Evolutionary conservation across 176 grass and related monocot genomes (phyloP), one percentile per base, ranked within the genome.

Genomic region (Aegilops bicornis): DNA sequence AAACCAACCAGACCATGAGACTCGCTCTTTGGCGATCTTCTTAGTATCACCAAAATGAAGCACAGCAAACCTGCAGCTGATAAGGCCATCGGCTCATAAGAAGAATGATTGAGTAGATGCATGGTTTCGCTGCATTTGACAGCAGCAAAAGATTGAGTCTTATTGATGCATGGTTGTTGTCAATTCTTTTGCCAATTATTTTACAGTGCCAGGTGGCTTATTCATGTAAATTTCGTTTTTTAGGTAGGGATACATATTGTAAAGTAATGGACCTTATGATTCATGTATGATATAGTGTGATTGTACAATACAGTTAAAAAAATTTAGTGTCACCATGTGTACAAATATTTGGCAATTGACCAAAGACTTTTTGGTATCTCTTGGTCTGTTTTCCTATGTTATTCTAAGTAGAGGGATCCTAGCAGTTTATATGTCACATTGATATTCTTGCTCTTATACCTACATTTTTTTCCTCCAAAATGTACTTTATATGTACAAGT

Each of bases 11-110:
- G 83, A 67, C 88, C 91, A 33, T 83, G 93, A 79, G 92, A 99
- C 73, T 88, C 87, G n/a, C 87, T 87, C 25, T 99, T 96, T 58
- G 69, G 97, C 17, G 97, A 99, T 86, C 92, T 96, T 78, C 91
- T 96, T 70, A 94, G 54, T 48, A 99, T 99, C 3, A 79, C 94
- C 70, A 99, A 94, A 84, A 89, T 89, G 83, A 99, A 93, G 89
- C 88, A 94, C 48, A 94, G 83, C 73, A 96, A 94, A 81, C 89
- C 69, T 81, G 78, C 86, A 62, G 79, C 76, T 86, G 73, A 85
- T 69, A 87, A 94, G 60, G 75, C 87, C 67, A 80, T 81, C 0
- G 47, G 86, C 48, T 89, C 52, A 17, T 79, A 65, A 92, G 82
- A 56, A 77, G 79, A 75, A 73, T 56, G 33, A 64, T 45, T 70